Evolutionary conservation across 495 filamentous ascomycete species (phyloP).

Genomic region (Neohortaea acidophila): DNA sequence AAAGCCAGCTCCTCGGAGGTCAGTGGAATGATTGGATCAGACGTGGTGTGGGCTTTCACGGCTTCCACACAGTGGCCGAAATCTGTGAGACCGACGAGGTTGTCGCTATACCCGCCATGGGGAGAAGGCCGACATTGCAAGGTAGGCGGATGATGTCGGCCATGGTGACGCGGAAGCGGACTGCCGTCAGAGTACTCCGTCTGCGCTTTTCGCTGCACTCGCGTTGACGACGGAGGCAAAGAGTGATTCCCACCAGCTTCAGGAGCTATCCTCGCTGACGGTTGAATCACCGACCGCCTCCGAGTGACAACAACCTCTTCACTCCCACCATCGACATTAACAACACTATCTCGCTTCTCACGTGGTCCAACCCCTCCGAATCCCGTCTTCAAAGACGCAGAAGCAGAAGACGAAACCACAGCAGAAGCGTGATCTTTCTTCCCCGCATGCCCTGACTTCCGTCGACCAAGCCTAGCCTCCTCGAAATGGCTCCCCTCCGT

Average conservation of each 20-base stretch:
- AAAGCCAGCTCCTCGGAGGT: slow-evolving; percentile 1
- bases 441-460: slow-evolving; percentile 1
- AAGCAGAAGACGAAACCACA: too few species aligned
- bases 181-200: slow-evolving; percentile 13
- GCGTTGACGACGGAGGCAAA: not conserved
- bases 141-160: too few species aligned
- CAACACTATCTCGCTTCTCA: not conserved
- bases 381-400: too few species aligned
- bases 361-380: not conserved
- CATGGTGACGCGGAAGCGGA: slow-evolving; percentile 8
- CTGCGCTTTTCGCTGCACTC: slow-evolving; percentile 5
- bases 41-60: too few species aligned
- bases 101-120: too few species aligned
- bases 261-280: not conserved
- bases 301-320: slow-evolving; percentile 10
- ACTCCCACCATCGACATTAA: not conserved
- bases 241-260: not conserved
- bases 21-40: too few species aligned
- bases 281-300: slow-evolving; percentile 12
- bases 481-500: slow-evolving; percentile 17
- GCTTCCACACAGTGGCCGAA: too few species aligned
- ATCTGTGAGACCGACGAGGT: too few species aligned
- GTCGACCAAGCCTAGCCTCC: slow-evolving; percentile 13
- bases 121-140: too few species aligned
- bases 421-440: too few species aligned